Evolutionary conservation across 768 basidiomycete species (phyloP), one percentile per base, ranked within the genome.

Genomic region (Exidia glandulosa): DNA sequence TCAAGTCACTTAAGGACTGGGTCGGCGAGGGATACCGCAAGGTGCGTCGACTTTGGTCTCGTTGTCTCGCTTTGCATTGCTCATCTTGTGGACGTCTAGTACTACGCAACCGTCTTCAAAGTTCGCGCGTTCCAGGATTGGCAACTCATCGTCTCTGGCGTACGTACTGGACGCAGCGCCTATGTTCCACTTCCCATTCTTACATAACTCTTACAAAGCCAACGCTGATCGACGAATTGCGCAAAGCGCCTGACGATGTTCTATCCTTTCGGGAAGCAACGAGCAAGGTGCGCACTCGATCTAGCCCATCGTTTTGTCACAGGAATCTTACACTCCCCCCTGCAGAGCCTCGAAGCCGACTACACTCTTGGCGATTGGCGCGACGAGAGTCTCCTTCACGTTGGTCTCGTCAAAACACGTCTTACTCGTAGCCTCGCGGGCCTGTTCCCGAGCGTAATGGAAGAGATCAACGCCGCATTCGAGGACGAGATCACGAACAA

Each of bases 81-180:
- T 10, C 36, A 12, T 12, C 10, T 19, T 10, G 12, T 19, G 19
- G 36, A 37, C 27, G 27, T 9, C 7, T 13, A 54, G 50, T 54
- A 54, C 61, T 68, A 68, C 29, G 61, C 57, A 7, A 59, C 60
- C 1, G 59, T 70, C 5, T 83, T 80, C 68, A 78, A 76, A 66
- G 69, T 82, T 3, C 68, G 80, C 0, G 70, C 70, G 47, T 65
- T 78, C 47, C 70, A 76, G 10, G 65, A 66, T n/a, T 81, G 80
- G 81, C 58, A 67, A 0, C 71, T 81, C 32, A 50, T 82, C n/a
- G 54, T 76, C 0, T 66, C 65, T n/a, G 68, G 68, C 3, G 50
- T 31, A 31, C 19, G 50, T 50, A 2, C 2, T 10, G 12, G 9
- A 14, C 1, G 16, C 27, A 29, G 14, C 50, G 50, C 30, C 14